Conservation (phyloP, 1,284 basidiomycete species). For the Rhodotorula mucilaginosa region DNA sequence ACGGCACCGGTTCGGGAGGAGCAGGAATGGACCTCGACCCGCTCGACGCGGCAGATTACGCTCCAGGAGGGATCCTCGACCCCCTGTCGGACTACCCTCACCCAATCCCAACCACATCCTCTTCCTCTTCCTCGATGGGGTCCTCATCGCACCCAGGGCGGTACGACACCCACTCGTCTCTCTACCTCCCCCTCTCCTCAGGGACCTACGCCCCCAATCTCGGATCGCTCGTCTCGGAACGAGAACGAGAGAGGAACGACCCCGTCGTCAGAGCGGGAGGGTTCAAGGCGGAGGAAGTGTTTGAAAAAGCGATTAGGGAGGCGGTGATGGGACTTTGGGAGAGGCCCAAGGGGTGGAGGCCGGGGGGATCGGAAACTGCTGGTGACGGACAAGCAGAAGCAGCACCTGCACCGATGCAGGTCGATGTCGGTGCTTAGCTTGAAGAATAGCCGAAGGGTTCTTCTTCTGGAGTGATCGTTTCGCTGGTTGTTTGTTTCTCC, state of each 20-base stretch:
- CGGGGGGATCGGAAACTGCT: background rate
- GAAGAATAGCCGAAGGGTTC: background rate
- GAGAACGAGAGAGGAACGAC: slow-evolving; percentile 9
- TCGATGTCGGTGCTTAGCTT: background rate
- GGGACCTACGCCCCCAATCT: background rate
- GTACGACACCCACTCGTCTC: slow-evolving; percentile 4
- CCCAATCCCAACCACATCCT: slow-evolving; percentile 16
- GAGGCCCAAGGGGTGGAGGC: slow-evolving; percentile 40
- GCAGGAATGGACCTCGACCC: background rate
- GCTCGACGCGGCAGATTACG: slow-evolving; percentile 1
- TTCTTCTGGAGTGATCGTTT: background rate
- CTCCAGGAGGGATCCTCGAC: slow-evolving; percentile 23
- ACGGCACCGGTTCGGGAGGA: background rate
- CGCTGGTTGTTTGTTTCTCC: background rate
- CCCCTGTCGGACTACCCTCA: slow-evolving; percentile 28
- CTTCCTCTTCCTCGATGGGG: background rate
- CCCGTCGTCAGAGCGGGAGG: slow-evolving; percentile 61
- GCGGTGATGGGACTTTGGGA: slow-evolving; percentile 68
- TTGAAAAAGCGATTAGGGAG: slow-evolving; percentile 75
- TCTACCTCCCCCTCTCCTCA: slow-evolving; percentile 19
- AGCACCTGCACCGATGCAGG: background rate
- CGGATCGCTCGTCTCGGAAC: slow-evolving; percentile 17
- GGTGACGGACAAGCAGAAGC: background rate
- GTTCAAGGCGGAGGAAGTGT: slow-evolving; percentile 75
- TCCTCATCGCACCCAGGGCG: background rate